phyloP scores from a whole-genome alignment of 768 basidiomycete species.

The Mycena floridula region DNA sequence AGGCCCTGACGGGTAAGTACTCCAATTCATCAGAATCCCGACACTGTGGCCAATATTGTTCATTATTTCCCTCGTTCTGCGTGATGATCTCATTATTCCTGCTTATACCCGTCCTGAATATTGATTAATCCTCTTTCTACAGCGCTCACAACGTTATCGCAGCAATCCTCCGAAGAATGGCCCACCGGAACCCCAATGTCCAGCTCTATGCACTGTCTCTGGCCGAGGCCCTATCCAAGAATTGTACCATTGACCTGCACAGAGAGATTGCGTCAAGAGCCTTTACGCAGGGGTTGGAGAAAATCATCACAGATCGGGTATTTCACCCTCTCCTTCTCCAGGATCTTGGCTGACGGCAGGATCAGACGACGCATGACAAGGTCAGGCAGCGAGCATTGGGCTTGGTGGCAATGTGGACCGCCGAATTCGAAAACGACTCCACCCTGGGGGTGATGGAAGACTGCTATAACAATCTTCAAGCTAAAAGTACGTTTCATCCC shows the following conservation, averaged over 20 bases:
- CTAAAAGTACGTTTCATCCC: conserved; percentile 56
- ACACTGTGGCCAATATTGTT: too few relatives aligned
- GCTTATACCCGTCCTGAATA: conserved; percentile 2
- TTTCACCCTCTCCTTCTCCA: conserved; percentile 14
- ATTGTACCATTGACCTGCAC: conserved; percentile 75
- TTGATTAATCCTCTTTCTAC: conserved; percentile 11
- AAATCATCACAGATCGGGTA: conserved; percentile 84
- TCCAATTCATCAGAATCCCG: too few relatives aligned
- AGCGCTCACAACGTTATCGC: conserved; percentile 86
- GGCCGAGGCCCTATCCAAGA: conserved; percentile 86
- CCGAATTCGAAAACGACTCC: conserved; percentile 75
- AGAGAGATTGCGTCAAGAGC: conserved; percentile 85
- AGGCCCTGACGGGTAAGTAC: conserved; percentile 72
- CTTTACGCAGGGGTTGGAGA: conserved; percentile 87
- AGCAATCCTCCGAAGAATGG: conserved; percentile 81
- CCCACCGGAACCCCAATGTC: conserved; percentile 94
- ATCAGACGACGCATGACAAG: conserved; percentile 83
- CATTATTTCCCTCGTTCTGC: too few relatives aligned
- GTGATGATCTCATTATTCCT: background rate
- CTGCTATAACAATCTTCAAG: conserved; percentile 72
- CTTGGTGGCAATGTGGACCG: conserved; percentile 78
- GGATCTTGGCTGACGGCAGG: background rate
- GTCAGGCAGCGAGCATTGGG: conserved; percentile 72
- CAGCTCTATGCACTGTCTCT: conserved; percentile 90
- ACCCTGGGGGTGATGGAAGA: conserved; percentile 89